A percentile compares a stretch with the other conserved stretches of the same genome.
These are phyloP conservation scores for Guyanaporus albipodus DNA, from an alignment of 768 basidiomycete genomes.

Conservation along the genomic window DNA sequence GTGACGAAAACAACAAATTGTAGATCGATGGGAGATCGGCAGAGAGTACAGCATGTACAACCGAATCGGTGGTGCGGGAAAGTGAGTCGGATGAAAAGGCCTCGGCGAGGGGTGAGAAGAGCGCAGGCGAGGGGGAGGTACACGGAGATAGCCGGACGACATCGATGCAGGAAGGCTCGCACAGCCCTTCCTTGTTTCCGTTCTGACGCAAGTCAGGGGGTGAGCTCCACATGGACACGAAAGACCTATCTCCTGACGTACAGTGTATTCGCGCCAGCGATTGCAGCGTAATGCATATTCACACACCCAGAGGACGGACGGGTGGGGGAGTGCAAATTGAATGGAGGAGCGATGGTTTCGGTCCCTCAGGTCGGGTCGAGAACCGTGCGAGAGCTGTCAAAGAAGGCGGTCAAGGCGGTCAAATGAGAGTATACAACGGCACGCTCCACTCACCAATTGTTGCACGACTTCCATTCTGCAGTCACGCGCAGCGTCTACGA, in stretches of 20 bases:
- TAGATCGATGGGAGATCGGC: constrained; percentile 49
- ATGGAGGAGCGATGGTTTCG: constrained; percentile 67
- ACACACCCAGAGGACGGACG: constrained; percentile 64
- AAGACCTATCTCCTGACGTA: constrained; percentile 24
- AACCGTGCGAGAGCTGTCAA: constrained; percentile 53
- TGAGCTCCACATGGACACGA: constrained; percentile 4
- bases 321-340: constrained; percentile 63
- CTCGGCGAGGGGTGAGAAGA: constrained; percentile 25
- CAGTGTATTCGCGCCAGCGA: constrained; percentile 58
- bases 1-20: constrained; percentile 51
- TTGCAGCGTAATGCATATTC: constrained; percentile 60
- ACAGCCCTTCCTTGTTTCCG: constrained; percentile 31
- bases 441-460: constrained; percentile 47
- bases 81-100: constrained; percentile 41
- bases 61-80: constrained; percentile 42
- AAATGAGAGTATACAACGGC: constrained; percentile 7
- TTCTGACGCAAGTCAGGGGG: constrained; percentile 18
- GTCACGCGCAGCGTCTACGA: constrained; percentile 72
- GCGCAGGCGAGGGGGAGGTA: constrained; percentile 19
- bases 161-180: constrained; percentile 20
- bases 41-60: constrained; percentile 52
- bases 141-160: constrained; percentile 26
- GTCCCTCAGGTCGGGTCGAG: constrained; percentile 71
- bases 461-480: constrained; percentile 64
- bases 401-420: background rate